phyloP scores from a whole-genome alignment of 2,329 filamentous ascomycete genomes.

The Alternaria incomplexa region DNA sequence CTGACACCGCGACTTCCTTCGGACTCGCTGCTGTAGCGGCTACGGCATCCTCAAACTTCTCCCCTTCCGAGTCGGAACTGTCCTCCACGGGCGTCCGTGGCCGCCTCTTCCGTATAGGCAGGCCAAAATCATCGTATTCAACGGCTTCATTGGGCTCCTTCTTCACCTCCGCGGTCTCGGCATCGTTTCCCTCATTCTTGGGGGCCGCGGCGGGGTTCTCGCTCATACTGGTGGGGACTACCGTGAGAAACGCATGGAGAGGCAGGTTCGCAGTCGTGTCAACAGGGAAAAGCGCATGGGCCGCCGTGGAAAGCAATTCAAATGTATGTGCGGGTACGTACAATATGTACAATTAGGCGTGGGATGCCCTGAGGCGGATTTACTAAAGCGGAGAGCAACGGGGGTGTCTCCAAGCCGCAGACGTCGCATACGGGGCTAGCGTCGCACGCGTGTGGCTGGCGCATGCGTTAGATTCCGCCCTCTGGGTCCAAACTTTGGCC shows the following conservation, averaged over 20 bases:
- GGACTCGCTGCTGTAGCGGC: conserved; percentile 27
- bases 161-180: conserved; percentile 17
- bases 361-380: conserved; percentile 15
- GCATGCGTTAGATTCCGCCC: conserved; percentile 15
- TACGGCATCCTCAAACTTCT: conserved; percentile 39
- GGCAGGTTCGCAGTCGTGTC: neutral
- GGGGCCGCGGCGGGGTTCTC: conserved; percentile 37
- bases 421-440: conserved; percentile 12
- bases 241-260: conserved; percentile 19
- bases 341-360: conserved; percentile 16
- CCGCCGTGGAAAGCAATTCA: neutral
- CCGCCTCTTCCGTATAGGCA: conserved; percentile 64
- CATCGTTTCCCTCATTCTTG: conserved; percentile 29
- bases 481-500: conserved; percentile 16
- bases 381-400: conserved; percentile 23
- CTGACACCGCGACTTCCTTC: conserved; percentile 36
- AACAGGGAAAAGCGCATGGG: neutral
- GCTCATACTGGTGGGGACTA: conserved; percentile 33
- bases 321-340: conserved; percentile 12
- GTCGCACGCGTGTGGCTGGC: conserved; percentile 6
- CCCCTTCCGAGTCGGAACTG: conserved; percentile 32
- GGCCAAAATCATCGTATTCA: conserved; percentile 73
- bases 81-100: conserved; percentile 36
- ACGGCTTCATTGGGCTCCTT: conserved; percentile 22
- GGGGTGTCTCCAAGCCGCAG: conserved; percentile 21